A percentile compares a stretch with the other conserved stretches of the same genome.
phyloP scores from a whole-genome alignment of 148 eudicot genomes.

The Vaccinium corymbosum region DNA sequence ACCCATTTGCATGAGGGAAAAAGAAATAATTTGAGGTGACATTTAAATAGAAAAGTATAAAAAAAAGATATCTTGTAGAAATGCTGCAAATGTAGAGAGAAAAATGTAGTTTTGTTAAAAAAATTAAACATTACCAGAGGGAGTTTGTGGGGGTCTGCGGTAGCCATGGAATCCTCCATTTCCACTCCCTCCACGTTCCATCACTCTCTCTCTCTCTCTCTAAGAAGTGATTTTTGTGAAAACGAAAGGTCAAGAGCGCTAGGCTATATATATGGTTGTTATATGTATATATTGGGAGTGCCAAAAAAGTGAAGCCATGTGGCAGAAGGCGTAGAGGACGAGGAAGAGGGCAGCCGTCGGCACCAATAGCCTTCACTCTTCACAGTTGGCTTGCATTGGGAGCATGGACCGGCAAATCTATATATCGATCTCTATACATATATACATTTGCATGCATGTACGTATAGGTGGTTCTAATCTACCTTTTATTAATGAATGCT shows the following conservation, averaged over 20 bases:
- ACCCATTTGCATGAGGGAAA: conserved; percentile 20
- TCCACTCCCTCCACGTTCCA: too few species aligned
- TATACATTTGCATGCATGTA: neutral
- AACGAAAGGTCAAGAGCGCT: conserved; percentile 5
- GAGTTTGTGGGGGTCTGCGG: conserved; percentile 28
- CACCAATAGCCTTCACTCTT: conserved; percentile 7
- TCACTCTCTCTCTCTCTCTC: neutral
- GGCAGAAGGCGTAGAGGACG: conserved; percentile 38
- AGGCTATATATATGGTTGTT: neutral
- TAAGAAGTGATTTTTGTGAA: conserved; percentile 1
- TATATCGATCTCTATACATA: neutral
- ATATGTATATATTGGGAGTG: neutral
- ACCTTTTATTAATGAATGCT: neutral
- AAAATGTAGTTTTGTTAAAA: neutral
- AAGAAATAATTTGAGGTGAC: neutral
- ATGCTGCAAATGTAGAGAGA: neutral
- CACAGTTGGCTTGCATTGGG: conserved; percentile 28
- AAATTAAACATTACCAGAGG: conserved; percentile 25
- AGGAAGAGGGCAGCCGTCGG: conserved; percentile 32
- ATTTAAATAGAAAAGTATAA: neutral
- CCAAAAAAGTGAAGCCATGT: conserved; percentile 18
- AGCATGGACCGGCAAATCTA: conserved; percentile 22
- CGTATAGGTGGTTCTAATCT: neutral
- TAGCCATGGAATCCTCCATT: conserved; percentile 60
- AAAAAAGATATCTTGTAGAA: neutral